Evolutionary conservation across 2,329 filamentous ascomycete genomes (phyloP), one percentile per base, ranked within the genome.

Genomic region (Knoxdaviesia proteae): DNA sequence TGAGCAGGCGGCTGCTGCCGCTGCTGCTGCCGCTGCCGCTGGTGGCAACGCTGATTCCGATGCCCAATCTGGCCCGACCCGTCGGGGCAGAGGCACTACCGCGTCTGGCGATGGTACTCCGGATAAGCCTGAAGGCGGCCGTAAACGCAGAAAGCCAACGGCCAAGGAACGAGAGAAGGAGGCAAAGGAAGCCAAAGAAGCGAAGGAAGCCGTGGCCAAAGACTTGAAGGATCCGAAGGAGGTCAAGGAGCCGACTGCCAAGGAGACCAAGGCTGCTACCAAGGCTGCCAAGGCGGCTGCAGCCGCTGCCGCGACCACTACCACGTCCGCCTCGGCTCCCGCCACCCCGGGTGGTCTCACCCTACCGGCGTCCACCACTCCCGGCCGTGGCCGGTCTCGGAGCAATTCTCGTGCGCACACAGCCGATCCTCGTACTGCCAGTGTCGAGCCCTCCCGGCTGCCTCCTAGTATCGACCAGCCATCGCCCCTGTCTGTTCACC

Each of bases 331-430:
- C 10, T 45, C 44, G 7, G 39, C 42, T 5, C 39, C 45, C 11
- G 42, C 42, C 20, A 43, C 45, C 5, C 42, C 42, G 30, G 42
- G 20, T 20, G 38, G 52, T 33, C 66, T 67, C 43, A 58, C 60
- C 9, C 58, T 73, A 39, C 64, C 66, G 6, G 64, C 67, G 1
- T 61, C 62, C 7, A 62, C 69, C 5, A 54, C 56, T 7, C 50
- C 61, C 35, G 44, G 54, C 7, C 70, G 69, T 49, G 59, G 63
- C 40, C 63, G 71, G 39, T 72, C 70, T 5, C 63, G 69, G 39
- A 73, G 70, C 11, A 69, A 63, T 45, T 74, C 71, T 10, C 64
- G 66, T 33, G 67, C 60, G 31, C 62, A 63, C 36, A 60, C 56
- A 34, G 50, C 58, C 2, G 69, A 72, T n/a, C 58, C 57, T 36